Percentiles rank a stretch among this genome's conserved stretches.
Evolutionary conservation across 495 filamentous ascomycete genomes (phyloP).

Genomic region (Aspergillus wentii): DNA sequence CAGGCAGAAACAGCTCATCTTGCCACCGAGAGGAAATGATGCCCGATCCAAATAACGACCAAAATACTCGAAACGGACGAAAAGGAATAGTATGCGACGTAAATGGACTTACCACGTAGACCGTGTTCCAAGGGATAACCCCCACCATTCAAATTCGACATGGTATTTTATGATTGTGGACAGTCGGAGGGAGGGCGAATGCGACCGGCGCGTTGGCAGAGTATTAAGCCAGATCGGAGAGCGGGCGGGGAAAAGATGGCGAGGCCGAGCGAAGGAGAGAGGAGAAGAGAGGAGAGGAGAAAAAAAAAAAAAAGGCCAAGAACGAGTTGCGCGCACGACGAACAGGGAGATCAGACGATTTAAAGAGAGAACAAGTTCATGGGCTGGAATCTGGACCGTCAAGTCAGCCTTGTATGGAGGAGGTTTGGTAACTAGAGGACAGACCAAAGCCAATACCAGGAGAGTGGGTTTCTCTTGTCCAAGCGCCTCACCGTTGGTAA

Average conservation of each 20-base stretch:
- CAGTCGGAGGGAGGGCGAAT: not conserved
- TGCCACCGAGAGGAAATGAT: too few species aligned
- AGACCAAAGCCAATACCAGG: too few species aligned
- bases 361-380: slow-evolving; percentile 7
- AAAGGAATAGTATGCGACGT: too few species aligned
- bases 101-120: too few species aligned
- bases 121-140: too few species aligned
- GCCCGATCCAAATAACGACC: too few species aligned
- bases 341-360: slow-evolving; percentile 4
- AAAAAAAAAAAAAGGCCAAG: not conserved
- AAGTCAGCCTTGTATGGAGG: not conserved
- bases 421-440: not conserved
- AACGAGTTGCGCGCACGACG: not conserved
- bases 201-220: slow-evolving; percentile 5
- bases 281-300: slow-evolving; percentile 1
- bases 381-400: not conserved
- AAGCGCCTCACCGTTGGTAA: too few species aligned
- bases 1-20: too few species aligned
- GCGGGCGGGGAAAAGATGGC: not conserved
- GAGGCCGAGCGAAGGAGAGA: slow-evolving; percentile 3
- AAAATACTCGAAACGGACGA: too few species aligned
- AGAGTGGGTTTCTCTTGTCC: too few species aligned
- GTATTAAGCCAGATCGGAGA: not conserved
- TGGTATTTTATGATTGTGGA: too few species aligned
- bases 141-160: too few species aligned